Percentiles rank a stretch among this genome's conserved stretches.
Evolutionary conservation across 1,284 basidiomycete genomes (phyloP).

Genomic region (Thelephora terrestris): DNA sequence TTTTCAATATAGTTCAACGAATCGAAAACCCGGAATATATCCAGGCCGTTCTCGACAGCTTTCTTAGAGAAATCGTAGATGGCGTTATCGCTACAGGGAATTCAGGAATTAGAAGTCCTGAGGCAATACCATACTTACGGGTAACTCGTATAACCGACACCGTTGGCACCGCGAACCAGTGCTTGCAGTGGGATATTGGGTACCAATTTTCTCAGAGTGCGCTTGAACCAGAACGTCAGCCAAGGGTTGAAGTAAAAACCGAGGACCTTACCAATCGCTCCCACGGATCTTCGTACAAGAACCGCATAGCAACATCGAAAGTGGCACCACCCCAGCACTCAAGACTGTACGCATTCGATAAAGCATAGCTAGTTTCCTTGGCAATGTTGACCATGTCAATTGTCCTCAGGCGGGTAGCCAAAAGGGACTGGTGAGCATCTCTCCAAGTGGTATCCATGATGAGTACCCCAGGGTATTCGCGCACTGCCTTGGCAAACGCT

Average conservation of each 20-base stretch:
- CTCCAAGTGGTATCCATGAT: slow-evolving; percentile 99
- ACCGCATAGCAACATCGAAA: slow-evolving; percentile 99
- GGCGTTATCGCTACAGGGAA: slow-evolving; percentile 74
- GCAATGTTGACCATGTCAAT: slow-evolving; percentile 99
- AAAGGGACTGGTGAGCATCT: slow-evolving; percentile 96
- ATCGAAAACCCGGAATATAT: slow-evolving; percentile 99
- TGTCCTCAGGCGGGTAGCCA: slow-evolving; percentile 94
- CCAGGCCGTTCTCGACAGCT: slow-evolving; percentile 97
- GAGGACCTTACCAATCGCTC: slow-evolving; percentile 70
- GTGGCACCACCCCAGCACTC: slow-evolving; percentile 99
- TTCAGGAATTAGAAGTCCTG: background rate
- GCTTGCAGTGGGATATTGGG: slow-evolving; percentile 99
- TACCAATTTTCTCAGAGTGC: slow-evolving; percentile 89
- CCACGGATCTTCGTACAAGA: slow-evolving; percentile 99
- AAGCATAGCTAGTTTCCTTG: slow-evolving; percentile 92
- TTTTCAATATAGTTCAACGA: slow-evolving; percentile 85
- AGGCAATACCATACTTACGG: slow-evolving; percentile 50
- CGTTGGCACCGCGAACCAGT: slow-evolving; percentile 97
- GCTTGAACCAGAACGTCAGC: slow-evolving; percentile 30
- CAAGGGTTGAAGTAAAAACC: slow-evolving; percentile 1
- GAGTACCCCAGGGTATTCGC: slow-evolving; percentile 89
- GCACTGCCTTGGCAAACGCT: slow-evolving; percentile 96
- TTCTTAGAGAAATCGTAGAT: slow-evolving; percentile 99
- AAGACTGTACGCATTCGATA: slow-evolving; percentile 92
- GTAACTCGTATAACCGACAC: slow-evolving; percentile 98